Evolutionary conservation across 768 basidiomycete species (phyloP), one percentile per base, ranked within the genome.

Genomic region (Collybia mongolica): DNA sequence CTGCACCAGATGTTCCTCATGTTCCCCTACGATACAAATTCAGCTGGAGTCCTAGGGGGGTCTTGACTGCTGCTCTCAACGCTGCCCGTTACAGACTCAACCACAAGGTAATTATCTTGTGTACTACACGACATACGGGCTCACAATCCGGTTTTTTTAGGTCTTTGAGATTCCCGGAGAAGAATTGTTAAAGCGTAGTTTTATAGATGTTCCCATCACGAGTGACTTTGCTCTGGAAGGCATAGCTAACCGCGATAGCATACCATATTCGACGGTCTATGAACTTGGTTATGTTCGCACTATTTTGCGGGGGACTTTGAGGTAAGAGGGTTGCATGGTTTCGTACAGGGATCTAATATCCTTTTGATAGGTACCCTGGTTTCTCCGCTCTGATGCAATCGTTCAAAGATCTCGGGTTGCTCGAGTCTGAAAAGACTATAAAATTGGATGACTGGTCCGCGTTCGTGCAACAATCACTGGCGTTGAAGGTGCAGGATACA

Each of bases 41-140:
- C 62, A 91, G 92, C 56, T 98, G 95, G 95, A 89, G 84, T 43
- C 93, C 95, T 0, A 76, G 84, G 50, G 94, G 92, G 5, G 93
- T 96, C 6, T 69, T 98, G 35, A 80, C 75, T 14, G 95, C 93
- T 2, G 89, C 90, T 0, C 65, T 84, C 49, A 92, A 95, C 55
- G 64, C 71, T 0, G 93, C 95, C 1, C 63, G 60, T 35, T 97
- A 83, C 66, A 77, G 79, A 59, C 69, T 93, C 20, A 56, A 72
- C 24, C 72, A 72, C 5, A 60, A 80, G 67, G 89, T 87, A 55
- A n/a, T 75, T 52, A 6, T 44, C 47, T 49, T 9, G 29, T 23
- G 29, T 8, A 20, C 43, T 49, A 20, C 32, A 32, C 37, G 23
- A 47, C 36, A 39, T 39, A 36, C 41, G 41, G 15, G 26, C 39